phyloP scores from a whole-genome alignment of 129 eudicot species.

The Lactuca sativa region DNA sequence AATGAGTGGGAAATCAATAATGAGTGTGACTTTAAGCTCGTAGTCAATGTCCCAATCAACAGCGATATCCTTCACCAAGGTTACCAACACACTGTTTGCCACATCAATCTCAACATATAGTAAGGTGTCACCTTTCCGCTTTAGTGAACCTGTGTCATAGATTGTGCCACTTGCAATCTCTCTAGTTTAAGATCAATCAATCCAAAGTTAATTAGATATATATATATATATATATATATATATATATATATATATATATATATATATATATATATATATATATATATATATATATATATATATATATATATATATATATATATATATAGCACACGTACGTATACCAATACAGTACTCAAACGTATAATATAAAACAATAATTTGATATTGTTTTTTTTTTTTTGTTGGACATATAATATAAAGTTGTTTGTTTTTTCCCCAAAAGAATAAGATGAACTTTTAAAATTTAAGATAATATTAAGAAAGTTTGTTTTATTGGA shows the following conservation, averaged over 20 bases:
- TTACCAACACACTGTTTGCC: constrained; percentile 6
- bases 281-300: too few relatives aligned
- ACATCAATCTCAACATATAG: constrained; percentile 29
- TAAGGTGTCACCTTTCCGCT: constrained; percentile 21
- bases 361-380: not conserved
- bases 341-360: not conserved
- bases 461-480: too few relatives aligned
- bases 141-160: constrained; percentile 32
- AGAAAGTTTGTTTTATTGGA: too few relatives aligned
- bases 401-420: too few relatives aligned
- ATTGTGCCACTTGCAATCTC: constrained; percentile 31
- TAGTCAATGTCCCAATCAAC: constrained; percentile 41
- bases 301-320: too few relatives aligned
- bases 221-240: too few relatives aligned
- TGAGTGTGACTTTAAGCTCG: constrained; percentile 25
- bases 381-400: not conserved
- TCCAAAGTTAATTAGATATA: too few relatives aligned
- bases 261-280: too few relatives aligned
- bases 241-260: too few relatives aligned
- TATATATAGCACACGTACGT: not conserved
- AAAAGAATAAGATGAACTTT: too few relatives aligned
- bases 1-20: constrained; percentile 26
- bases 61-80: constrained; percentile 31
- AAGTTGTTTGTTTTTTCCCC: too few relatives aligned
- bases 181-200: constrained; percentile 18